phyloP scores from a whole-genome alignment of 2,329 filamentous ascomycete genomes.

The Beauveria sp. region DNA sequence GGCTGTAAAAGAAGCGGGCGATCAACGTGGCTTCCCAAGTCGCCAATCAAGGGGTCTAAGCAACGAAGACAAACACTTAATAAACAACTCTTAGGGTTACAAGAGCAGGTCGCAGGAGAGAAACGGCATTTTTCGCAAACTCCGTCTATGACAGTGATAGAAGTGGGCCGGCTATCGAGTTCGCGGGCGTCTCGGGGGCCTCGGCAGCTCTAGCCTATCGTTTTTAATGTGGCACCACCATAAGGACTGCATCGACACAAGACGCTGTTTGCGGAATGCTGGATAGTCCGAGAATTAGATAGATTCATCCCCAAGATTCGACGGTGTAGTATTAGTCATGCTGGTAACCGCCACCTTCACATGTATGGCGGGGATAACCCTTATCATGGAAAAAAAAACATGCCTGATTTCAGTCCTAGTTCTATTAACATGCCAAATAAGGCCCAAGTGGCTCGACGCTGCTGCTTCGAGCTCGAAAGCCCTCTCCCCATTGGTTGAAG shows the following conservation, averaged over 20 bases:
- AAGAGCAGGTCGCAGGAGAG: neutral
- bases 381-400: neutral
- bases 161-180: neutral
- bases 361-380: neutral
- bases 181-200: neutral
- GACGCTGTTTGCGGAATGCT: neutral
- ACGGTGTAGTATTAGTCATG: neutral
- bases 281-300: too few relatives aligned
- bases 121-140: constrained; percentile 12
- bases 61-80: neutral
- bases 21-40: neutral
- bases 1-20: neutral
- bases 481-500: neutral
- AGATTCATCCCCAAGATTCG: too few relatives aligned
- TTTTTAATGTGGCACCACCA: neutral
- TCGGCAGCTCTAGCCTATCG: neutral
- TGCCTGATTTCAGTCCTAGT: neutral
- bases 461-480: neutral
- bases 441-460: neutral
- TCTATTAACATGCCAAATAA: constrained; percentile 3
- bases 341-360: neutral
- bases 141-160: neutral
- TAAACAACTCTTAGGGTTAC: neutral
- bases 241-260: neutral
- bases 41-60: neutral